Evolutionary conservation across 1,284 basidiomycete genomes (phyloP).

Genomic region (Phylloboletellus chloephorus): DNA sequence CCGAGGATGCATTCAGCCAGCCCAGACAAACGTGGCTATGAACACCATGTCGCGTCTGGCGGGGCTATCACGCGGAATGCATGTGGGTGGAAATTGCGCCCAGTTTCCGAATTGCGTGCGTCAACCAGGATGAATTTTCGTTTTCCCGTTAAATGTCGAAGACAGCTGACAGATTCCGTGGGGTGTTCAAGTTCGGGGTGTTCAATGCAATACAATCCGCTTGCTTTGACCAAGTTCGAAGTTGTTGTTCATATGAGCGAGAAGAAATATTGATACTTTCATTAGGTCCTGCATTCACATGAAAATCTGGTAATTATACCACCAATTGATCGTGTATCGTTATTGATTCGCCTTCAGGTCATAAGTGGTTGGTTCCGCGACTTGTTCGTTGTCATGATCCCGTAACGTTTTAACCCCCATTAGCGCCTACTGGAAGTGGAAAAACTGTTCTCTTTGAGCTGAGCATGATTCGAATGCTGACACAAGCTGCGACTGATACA

Average conservation of each 20-base stretch:
- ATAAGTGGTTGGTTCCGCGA: conserved; percentile 59
- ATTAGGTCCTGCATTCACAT: conserved; percentile 59
- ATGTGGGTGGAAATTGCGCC: conserved; percentile 48
- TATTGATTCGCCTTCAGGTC: conserved; percentile 42
- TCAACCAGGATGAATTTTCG: conserved; percentile 5
- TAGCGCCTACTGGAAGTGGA: conserved; percentile 88
- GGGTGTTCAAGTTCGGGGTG: conserved; percentile 79
- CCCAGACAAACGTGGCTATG: neutral
- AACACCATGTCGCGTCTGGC: neutral
- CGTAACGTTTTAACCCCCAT: conserved; percentile 5
- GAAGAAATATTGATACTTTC: conserved; percentile 1
- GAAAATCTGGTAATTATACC: conserved; percentile 63
- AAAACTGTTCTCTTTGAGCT: conserved; percentile 95
- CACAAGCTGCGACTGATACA: conserved; percentile 36
- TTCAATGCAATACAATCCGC: conserved; percentile 89
- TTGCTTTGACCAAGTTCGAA: conserved; percentile 69
- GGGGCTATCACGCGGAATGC: conserved; percentile 35
- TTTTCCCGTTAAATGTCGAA: conserved; percentile 1
- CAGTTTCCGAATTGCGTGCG: conserved; percentile 69
- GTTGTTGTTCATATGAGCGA: conserved; percentile 1
- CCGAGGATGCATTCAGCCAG: neutral
- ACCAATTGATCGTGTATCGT: conserved; percentile 2
- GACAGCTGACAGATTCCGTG: conserved; percentile 75
- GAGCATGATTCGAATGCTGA: conserved; percentile 76
- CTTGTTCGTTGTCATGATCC: conserved; percentile 6